Evolutionary conservation across 805 yeast genomes (phyloP).

Genomic region (Kodamaea hsintzibuensis): DNA sequence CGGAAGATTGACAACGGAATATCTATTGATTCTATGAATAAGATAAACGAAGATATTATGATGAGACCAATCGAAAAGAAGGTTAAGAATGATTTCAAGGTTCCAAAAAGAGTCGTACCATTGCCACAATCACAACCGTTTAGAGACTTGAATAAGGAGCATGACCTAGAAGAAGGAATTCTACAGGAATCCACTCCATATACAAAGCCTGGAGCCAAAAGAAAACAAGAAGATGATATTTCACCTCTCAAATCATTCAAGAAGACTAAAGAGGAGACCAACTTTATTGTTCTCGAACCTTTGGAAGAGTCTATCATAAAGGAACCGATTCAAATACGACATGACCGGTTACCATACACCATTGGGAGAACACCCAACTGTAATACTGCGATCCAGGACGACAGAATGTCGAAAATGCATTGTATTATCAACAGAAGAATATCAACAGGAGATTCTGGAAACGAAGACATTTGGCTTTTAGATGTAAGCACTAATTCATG

Average conservation of each 20-base stretch:
- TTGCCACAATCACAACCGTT: conserved; percentile 41
- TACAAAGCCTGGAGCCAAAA: background rate
- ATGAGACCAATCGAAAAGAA: conserved; percentile 38
- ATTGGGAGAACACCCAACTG: conserved; percentile 73
- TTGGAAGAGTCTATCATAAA: conserved; percentile 40
- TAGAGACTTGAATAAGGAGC: conserved; percentile 12
- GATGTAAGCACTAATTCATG: conserved; percentile 84
- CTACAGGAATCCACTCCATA: conserved; percentile 10
- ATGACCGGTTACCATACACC: conserved; percentile 63
- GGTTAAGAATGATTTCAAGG: conserved; percentile 38
- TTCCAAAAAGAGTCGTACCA: conserved; percentile 45
- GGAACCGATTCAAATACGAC: conserved; percentile 59
- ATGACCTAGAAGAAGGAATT: conserved; percentile 4
- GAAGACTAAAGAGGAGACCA: conserved; percentile 14
- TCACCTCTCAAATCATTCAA: background rate
- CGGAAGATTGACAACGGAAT: conserved; percentile 43
- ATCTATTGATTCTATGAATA: conserved; percentile 36
- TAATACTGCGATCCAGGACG: conserved; percentile 65
- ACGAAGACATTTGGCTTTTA: conserved; percentile 73
- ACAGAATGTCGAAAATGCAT: conserved; percentile 80
- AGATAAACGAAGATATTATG: conserved; percentile 42
- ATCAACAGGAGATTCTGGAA: conserved; percentile 38
- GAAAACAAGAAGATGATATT: conserved; percentile 9
- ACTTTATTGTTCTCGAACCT: conserved; percentile 55
- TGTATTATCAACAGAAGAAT: conserved; percentile 61